These are phyloP conservation scores for Pharnaceum exiguum DNA, from an alignment of 148 eudicot genomes.

Conservation along the genomic window DNA sequence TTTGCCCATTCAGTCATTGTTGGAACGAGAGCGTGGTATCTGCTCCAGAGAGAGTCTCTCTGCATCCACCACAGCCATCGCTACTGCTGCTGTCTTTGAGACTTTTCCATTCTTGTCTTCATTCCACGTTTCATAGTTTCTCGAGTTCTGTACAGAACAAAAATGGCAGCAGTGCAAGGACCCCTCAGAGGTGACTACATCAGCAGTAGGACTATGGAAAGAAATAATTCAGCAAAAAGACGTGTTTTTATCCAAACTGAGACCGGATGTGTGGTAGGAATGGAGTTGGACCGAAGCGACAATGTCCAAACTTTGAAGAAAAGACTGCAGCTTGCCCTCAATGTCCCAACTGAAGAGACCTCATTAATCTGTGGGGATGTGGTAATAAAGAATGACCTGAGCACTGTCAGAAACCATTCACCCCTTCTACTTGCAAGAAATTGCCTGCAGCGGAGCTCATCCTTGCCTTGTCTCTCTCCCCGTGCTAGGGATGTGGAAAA, in stretches of 20 bases:
- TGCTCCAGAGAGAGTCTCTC: constrained; percentile 21
- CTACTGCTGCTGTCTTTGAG: constrained; percentile 14
- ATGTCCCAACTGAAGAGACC: constrained; percentile 31
- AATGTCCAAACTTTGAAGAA: constrained; percentile 34
- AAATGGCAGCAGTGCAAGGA: constrained; percentile 27
- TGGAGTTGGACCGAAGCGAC: constrained; percentile 35
- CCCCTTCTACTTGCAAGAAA: constrained; percentile 32
- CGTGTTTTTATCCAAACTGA: constrained; percentile 43
- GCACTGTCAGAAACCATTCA: constrained; percentile 23
- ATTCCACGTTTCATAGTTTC: constrained; percentile 31
- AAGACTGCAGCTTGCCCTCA: constrained; percentile 32
- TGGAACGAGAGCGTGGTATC: constrained; percentile 21
- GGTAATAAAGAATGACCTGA: constrained; percentile 32
- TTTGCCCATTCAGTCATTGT: constrained; percentile 2
- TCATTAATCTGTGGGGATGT: constrained; percentile 31
- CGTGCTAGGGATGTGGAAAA: constrained; percentile 19
- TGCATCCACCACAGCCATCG: constrained; percentile 20
- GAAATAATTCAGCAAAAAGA: constrained; percentile 26
- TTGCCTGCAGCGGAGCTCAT: constrained; percentile 37
- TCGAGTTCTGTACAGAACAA: constrained; percentile 22
- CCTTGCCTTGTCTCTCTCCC: constrained; percentile 43
- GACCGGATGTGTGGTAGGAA: constrained; percentile 32
- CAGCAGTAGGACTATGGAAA: constrained; percentile 20
- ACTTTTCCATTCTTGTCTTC: constrained; percentile 9
- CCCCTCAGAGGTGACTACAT: constrained; percentile 19